These are phyloP conservation scores for Talaromyces sp. DNA, from an alignment of 2,329 filamentous ascomycete genomes.

Conservation along the genomic window DNA sequence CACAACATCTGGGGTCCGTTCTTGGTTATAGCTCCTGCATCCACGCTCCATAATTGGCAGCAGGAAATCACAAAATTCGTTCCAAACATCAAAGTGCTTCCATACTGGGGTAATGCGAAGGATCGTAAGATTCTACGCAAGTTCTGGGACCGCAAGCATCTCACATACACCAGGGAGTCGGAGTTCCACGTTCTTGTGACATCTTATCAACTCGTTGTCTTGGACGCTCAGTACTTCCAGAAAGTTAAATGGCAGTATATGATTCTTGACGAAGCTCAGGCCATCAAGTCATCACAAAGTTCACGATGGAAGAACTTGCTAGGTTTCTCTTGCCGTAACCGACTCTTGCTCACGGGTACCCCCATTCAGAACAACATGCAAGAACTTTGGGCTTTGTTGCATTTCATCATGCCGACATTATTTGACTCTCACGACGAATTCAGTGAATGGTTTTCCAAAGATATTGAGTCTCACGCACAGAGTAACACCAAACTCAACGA, in stretches of 20 bases:
- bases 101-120: slow-evolving; percentile 93
- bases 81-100: slow-evolving; percentile 87
- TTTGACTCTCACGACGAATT: slow-evolving; percentile 64
- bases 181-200: slow-evolving; percentile 95
- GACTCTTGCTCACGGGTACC: slow-evolving; percentile 88
- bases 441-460: slow-evolving; percentile 53
- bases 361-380: slow-evolving; percentile 99
- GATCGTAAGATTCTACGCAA: slow-evolving; percentile 95
- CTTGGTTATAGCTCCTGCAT: slow-evolving; percentile 91
- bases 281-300: slow-evolving; percentile 96
- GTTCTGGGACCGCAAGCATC: slow-evolving; percentile 98
- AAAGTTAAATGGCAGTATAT: slow-evolving; percentile 99
- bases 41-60: slow-evolving; percentile 98
- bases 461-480: slow-evolving; percentile 94
- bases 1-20: slow-evolving; percentile 99
- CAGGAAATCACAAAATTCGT: slow-evolving; percentile 97
- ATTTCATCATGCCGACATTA: slow-evolving; percentile 99
- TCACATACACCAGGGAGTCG: slow-evolving; percentile 88
- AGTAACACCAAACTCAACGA: slow-evolving; percentile 99
- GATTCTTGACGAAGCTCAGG: slow-evolving; percentile 97
- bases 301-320: slow-evolving; percentile 95
- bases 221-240: slow-evolving; percentile 95
- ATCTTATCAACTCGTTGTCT: slow-evolving; percentile 94
- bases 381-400: slow-evolving; percentile 91
- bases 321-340: slow-evolving; percentile 91